Percentiles rank a stretch among this genome's conserved stretches.
These are phyloP conservation scores for Zoysia japonica DNA, from an alignment of 176 grass and related monocot species.

Conservation along the genomic window DNA sequence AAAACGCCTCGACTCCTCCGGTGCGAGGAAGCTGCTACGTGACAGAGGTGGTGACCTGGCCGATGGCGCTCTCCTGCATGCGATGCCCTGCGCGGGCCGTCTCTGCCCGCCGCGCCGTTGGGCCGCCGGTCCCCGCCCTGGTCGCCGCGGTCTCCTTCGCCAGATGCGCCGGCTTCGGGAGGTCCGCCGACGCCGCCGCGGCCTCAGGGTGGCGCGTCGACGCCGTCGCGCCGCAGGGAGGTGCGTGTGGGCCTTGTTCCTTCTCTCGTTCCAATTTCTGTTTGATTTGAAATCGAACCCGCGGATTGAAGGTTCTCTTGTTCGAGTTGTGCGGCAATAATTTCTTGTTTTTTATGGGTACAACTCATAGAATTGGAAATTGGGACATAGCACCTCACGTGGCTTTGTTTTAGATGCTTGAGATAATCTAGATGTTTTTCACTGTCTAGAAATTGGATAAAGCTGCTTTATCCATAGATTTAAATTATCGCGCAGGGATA, in stretches of 20 bases:
- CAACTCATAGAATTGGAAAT: background rate
- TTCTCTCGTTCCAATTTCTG: background rate
- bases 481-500: background rate
- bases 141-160: slow-evolving; percentile 28
- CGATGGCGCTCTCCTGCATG: slow-evolving; percentile 57
- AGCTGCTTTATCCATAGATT: background rate
- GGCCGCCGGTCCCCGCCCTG: background rate
- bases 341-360: background rate
- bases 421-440: background rate
- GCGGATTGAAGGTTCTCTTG: background rate
- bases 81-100: slow-evolving; percentile 28
- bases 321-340: background rate
- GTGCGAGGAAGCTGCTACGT: background rate
- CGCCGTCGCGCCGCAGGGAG: slow-evolving; percentile 41
- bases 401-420: background rate
- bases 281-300: background rate
- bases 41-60: background rate
- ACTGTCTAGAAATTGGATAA: background rate
- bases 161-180: slow-evolving; percentile 33
- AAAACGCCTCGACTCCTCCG: slow-evolving; percentile 37
- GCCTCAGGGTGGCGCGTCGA: slow-evolving; percentile 44
- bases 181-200: slow-evolving; percentile 17
- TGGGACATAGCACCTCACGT: background rate
- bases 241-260: slow-evolving; percentile 7
- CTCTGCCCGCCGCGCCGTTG: background rate